Evolutionary conservation across 495 filamentous ascomycete species (phyloP), one percentile per base, ranked within the genome.

Genomic region (Talaromyces adpressus): DNA sequence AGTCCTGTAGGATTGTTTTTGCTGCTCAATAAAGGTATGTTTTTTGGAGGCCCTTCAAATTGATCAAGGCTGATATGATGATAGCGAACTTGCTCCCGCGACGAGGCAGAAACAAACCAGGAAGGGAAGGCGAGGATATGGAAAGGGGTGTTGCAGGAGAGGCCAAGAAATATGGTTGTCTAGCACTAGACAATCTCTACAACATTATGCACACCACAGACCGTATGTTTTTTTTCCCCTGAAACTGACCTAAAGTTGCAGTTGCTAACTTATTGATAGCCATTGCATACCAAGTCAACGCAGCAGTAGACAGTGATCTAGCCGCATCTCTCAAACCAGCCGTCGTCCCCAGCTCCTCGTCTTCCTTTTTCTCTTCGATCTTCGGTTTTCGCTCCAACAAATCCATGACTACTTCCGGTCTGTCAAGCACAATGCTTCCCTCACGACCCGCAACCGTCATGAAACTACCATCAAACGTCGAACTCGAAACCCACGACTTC

Each of bases 401-500:
- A 14, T 45, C 72, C 22, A 34, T 63, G 27, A 58, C 70, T 39
- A 63, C 63, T 51, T 56, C 66, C 32, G 51, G 61, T 45, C 36
- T 61, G 56, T 62, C 59, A 56, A 66, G 68, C 41, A 63, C 64
- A 57, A 66, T 66, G 60, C 18, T 73, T 39, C 64, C 61, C 57
- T 41, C 73, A 70, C 81, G 81, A 23, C 85, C 80, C 22, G 68
- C 69, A 27, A 61, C 73, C 4, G 68, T 82, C 9, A 65, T 82
- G 3, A 90, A 92, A 7, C 81, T 97, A 8, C 94, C 94, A 0
- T 92, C 91, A 0, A 95, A 89, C 61, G 86, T 98, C 11, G 94
- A 98, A 71, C 83, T 98, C 69, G 94, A 97, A 69, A 94, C 92
- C 1, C 94, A 97, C 71, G 89, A 98, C 71, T 98, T 98, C 70